Evolutionary conservation across 2,329 filamentous ascomycete species (phyloP), one percentile per base, ranked within the genome.

Genomic region (Hypoxylon sp.): DNA sequence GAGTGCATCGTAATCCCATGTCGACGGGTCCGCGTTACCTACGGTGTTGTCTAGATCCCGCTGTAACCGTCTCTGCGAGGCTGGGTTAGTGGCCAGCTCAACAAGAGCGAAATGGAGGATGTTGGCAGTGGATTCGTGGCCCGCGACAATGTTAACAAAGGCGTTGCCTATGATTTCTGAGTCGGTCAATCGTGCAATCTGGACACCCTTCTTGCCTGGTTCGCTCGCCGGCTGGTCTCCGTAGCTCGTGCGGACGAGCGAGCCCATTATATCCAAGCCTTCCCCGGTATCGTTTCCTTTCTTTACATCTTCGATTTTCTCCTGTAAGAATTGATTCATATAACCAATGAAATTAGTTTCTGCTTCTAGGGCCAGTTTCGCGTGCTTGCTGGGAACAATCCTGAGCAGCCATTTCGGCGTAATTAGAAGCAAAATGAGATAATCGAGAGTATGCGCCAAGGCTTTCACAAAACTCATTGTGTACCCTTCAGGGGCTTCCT

Each of bases 101-200:
- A 93, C 76, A 3, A 94, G 79, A 1, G 89, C 84, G 76, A 92
- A 94, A 79, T 94, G 90, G 41, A 94, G 82, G 3, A 87, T 86
- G 77, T 92, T 93, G 51, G 92, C 92, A 1, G 91, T 91, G 1
- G 92, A 94, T 79, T 96, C 93, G 78, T 96, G 92, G 11, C 93
- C 93, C 0, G 93, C 92, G 1, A 94, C 83, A 66, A 87, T 83
- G 79, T 89, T 88, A 72, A 90, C 82, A 68, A 90, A 91, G 19
- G 91, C 88, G 75, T 94, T 94, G 55, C 91, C 91, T 28, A 92
- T 80, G 64, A 94, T 90, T 60, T 94, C 91, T 3, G 84, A 83
- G 68, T 89, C 86, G 4, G 80, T 83, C n/a, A 91, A 78, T 17
- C 78, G 77, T 11, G 79, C 80, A 5, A 75, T 68, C 65, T 77